phyloP scores from a whole-genome alignment of 495 filamentous ascomycete species.

The Tuber brumale region DNA sequence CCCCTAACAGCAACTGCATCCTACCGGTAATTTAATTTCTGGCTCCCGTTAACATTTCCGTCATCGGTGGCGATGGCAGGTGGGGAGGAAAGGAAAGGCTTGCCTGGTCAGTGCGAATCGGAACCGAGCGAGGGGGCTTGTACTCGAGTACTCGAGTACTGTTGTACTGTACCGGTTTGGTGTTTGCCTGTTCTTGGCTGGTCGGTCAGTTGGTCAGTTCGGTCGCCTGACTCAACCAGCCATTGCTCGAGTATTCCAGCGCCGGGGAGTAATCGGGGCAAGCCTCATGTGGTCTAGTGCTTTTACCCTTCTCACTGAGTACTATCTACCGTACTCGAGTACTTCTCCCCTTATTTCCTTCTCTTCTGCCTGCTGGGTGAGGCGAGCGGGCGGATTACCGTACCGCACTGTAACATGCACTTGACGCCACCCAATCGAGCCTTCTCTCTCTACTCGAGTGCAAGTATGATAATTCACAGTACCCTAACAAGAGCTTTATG shows the following conservation, averaged over 20 bases:
- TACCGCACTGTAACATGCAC: background rate
- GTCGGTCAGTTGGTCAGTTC: background rate
- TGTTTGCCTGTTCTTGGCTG: background rate
- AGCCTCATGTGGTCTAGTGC: background rate
- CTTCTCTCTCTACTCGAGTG: background rate
- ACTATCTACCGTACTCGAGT: too few species aligned
- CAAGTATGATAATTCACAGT: background rate
- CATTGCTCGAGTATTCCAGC: background rate
- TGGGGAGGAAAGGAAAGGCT: background rate
- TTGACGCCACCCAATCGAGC: background rate
- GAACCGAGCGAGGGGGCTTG: background rate
- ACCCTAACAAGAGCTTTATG: background rate
- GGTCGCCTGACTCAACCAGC: background rate
- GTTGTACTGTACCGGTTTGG: background rate
- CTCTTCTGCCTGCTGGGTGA: background rate
- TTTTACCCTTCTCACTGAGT: too few species aligned
- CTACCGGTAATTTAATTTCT: too few species aligned
- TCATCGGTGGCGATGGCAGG: background rate
- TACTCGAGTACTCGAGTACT: too few species aligned
- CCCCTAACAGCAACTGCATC: conserved; percentile 1
- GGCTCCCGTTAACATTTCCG: background rate
- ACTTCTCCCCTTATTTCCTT: background rate
- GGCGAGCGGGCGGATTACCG: background rate
- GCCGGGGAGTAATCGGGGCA: background rate
- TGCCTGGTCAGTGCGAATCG: background rate